These are phyloP conservation scores for Sphagnum fallax DNA, from an alignment of 228 moss, liverwort and hornwort genomes.

Conservation along the genomic window DNA sequence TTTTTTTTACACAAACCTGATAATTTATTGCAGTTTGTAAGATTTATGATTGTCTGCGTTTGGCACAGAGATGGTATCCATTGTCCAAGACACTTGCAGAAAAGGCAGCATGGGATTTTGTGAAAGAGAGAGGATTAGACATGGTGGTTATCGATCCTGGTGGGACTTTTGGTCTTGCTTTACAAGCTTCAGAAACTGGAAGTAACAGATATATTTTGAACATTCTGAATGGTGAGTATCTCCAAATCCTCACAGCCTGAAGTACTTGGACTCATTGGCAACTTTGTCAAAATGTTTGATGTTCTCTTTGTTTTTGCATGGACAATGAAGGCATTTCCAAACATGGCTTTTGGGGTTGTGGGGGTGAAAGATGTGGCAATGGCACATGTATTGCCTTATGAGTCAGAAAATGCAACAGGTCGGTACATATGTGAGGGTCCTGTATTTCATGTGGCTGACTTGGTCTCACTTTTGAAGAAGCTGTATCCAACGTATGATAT, in stretches of 20 bases:
- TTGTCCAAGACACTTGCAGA: conserved; percentile 72
- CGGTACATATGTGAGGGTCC: conserved; percentile 7
- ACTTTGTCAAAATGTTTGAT: no score
- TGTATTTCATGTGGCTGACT: background rate
- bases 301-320: conserved; percentile 4
- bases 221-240: conserved; percentile 24
- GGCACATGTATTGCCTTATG: conserved; percentile 20
- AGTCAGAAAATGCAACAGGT: conserved; percentile 13
- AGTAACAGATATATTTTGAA: conserved; percentile 38
- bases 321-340: conserved; percentile 8
- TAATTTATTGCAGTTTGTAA: no score
- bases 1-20: no score
- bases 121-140: conserved; percentile 48
- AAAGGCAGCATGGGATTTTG: conserved; percentile 65
- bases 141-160: conserved; percentile 43
- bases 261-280: no score
- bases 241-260: background rate
- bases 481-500: conserved; percentile 5
- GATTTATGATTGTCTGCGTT: no score
- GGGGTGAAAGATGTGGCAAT: conserved; percentile 20
- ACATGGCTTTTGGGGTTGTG: conserved; percentile 4
- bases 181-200: conserved; percentile 49
- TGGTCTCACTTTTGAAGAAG: background rate
- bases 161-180: conserved; percentile 44
- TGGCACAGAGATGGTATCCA: conserved; percentile 28